Percentiles rank a stretch among this genome's conserved stretches.
phyloP scores from a whole-genome alignment of 2,329 filamentous ascomycete species.

The Nothomitra cinnamomea region DNA sequence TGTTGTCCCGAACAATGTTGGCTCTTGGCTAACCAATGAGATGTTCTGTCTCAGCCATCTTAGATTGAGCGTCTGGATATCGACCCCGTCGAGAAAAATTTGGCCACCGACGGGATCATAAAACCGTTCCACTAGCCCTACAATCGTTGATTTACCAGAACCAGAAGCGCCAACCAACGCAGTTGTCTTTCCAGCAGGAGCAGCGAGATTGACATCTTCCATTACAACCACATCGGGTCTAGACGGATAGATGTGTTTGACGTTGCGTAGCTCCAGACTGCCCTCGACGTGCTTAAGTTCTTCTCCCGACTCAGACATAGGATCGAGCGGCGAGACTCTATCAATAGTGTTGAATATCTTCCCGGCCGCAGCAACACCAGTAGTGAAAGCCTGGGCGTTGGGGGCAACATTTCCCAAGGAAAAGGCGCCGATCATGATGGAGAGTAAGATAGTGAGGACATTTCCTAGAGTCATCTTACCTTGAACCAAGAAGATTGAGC shows the following conservation, averaged over 20 bases:
- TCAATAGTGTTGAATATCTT: conserved; percentile 96
- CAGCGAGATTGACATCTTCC: conserved; percentile 59
- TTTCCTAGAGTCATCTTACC: conserved; percentile 48
- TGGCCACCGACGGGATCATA: conserved; percentile 74
- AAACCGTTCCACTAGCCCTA: conserved; percentile 84
- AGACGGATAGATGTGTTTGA: conserved; percentile 91
- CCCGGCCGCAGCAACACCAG: conserved; percentile 61
- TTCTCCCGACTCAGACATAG: conserved; percentile 51
- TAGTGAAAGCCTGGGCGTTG: conserved; percentile 73
- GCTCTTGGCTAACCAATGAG: conserved; percentile 83
- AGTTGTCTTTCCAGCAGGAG: conserved; percentile 82
- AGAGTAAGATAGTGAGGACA: conserved; percentile 73
- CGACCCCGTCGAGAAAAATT: conserved; percentile 66
- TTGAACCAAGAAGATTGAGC: conserved; percentile 53
- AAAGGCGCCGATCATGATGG: conserved; percentile 86
- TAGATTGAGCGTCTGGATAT: conserved; percentile 68
- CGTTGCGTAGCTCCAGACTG: conserved; percentile 59
- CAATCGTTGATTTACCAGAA: conserved; percentile 86
- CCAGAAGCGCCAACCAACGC: conserved; percentile 89
- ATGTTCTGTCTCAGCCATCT: conserved; percentile 87
- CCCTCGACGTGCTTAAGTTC: conserved; percentile 59
- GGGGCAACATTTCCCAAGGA: conserved; percentile 76
- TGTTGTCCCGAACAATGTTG: conserved; percentile 73
- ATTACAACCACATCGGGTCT: conserved; percentile 81
- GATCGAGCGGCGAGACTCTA: conserved; percentile 67